Evolutionary conservation across 331 rosid species (phyloP).

Genomic region (Arachis monticola): DNA sequence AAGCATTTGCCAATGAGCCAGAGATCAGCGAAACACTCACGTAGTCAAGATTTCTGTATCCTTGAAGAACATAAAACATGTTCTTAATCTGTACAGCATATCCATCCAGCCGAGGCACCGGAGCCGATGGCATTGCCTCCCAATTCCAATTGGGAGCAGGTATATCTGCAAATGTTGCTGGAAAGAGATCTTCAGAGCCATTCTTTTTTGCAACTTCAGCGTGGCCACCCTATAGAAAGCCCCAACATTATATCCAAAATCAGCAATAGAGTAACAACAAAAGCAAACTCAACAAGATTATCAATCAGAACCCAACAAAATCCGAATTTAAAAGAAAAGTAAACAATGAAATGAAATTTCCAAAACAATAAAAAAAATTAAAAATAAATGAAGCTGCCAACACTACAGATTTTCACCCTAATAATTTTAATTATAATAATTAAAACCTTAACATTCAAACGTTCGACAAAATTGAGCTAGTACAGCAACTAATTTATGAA

Average conservation of each 20-base stretch:
- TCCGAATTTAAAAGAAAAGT: background rate
- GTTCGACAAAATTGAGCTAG: background rate
- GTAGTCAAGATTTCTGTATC: slow-evolving; percentile 72
- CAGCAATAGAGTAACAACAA: background rate
- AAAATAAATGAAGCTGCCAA: too few species aligned
- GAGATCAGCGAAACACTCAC: slow-evolving; percentile 52
- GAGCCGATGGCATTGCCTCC: slow-evolving; percentile 85
- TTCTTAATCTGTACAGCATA: slow-evolving; percentile 69
- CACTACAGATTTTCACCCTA: too few species aligned
- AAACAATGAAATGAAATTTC: background rate
- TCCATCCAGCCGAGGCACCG: slow-evolving; percentile 89
- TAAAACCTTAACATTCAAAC: slow-evolving; percentile 3
- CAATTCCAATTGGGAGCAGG: slow-evolving; percentile 77
- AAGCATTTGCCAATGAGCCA: background rate
- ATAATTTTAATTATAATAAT: background rate
- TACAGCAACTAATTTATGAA: background rate
- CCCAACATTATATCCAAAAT: background rate
- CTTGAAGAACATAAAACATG: slow-evolving; percentile 74
- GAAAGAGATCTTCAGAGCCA: slow-evolving; percentile 45
- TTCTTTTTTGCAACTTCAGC: slow-evolving; percentile 18
- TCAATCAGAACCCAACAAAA: background rate
- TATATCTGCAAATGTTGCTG: slow-evolving; percentile 77
- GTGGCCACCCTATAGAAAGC: slow-evolving; percentile 43
- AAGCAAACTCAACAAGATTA: background rate
- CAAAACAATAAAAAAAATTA: background rate